Base-by-base conservation (phyloP, 345 rosid genomes). In the Cochlearia excelsa region DNA sequence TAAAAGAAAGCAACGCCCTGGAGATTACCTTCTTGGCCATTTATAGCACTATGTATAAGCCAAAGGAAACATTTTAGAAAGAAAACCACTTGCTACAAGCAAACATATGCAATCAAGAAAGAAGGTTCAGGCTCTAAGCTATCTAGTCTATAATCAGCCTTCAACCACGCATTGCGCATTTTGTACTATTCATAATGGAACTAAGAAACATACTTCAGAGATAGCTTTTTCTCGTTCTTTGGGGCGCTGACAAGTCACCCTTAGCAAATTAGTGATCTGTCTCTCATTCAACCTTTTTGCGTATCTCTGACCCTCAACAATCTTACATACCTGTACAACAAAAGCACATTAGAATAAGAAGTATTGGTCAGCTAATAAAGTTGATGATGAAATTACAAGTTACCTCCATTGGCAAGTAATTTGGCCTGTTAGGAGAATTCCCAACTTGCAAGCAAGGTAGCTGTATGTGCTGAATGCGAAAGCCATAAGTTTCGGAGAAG, bases 361-460 rank as follows among this genome's bases (percentile, higher is more conserved):
- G 23, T 5, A 3, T 44, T 39, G 8, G 37, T 7, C 2, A 57
- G 40, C 38, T 26, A 26, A 5, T 26, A 10, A 48, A 51, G 31
- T 6, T 30, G 16, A n/a, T 43, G 37, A 40, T 6, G 29, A 16
- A 31, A 38, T 46, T 51, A 35, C 6, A 11, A 28, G 7, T 67
- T 66, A 85, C 97, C 91, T 90, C 97, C 97, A 88, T 88, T 0
- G 98, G 98, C 67, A 91, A 66, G 77, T 91, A 91, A 74, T 88
- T 91, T 37, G 96, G 95, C 57, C 94, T 82, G 75, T 84, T 85
- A 16, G 23, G 23, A 48, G 82, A 89, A 58, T 88, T 88, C 27
- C 96, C 98, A 31, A 91, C 98, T 86, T 91, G 98, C 31, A 91
- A 78, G 61, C 98, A 91, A 7, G 98, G 98, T 81, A 81, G 81